Conservation (phyloP, 495 filamentous ascomycete genomes). For the Aspergillus conjunctus region DNA sequence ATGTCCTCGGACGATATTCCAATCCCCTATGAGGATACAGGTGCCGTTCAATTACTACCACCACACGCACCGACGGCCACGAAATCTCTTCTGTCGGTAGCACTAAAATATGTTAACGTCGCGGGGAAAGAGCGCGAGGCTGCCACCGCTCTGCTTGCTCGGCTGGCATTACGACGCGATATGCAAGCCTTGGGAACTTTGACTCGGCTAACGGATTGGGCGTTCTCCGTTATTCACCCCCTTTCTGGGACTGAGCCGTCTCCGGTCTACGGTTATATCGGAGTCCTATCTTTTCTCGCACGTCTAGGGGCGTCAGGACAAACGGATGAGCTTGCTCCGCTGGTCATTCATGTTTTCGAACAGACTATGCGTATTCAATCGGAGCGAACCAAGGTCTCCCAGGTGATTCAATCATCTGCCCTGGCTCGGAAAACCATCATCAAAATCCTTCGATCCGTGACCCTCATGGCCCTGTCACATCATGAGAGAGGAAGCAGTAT, state of each 20-base stretch:
- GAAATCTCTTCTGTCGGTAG: slow-evolving; percentile 68
- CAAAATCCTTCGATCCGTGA: slow-evolving; percentile 77
- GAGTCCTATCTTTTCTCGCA: slow-evolving; percentile 75
- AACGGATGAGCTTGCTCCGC: slow-evolving; percentile 52
- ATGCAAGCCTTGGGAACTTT: slow-evolving; percentile 80
- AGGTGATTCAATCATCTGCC: slow-evolving; percentile 63
- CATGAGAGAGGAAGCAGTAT: slow-evolving; percentile 41
- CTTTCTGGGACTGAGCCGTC: slow-evolving; percentile 32
- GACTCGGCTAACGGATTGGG: slow-evolving; percentile 64
- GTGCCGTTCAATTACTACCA: slow-evolving; percentile 29
- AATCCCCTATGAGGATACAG: slow-evolving; percentile 31
- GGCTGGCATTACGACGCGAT: slow-evolving; percentile 79
- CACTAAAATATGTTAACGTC: slow-evolving; percentile 66
- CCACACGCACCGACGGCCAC: slow-evolving; percentile 67
- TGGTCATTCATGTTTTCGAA: slow-evolving; percentile 53
- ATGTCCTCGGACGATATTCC: slow-evolving; percentile 66
- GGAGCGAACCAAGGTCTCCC: slow-evolving; percentile 42
- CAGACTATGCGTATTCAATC: slow-evolving; percentile 46
- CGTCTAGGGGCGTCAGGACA: slow-evolving; percentile 64
- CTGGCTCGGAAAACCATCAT: slow-evolving; percentile 76
- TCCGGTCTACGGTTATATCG: slow-evolving; percentile 65
- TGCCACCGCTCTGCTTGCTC: slow-evolving; percentile 76
- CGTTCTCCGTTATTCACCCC: slow-evolving; percentile 57
- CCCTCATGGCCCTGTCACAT: slow-evolving; percentile 59
- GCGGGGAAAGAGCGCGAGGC: slow-evolving; percentile 87